Percentiles rank a stretch among this genome's conserved stretches.
These are phyloP conservation scores for Calocera cornea DNA, from an alignment of 768 basidiomycete species.

Conservation along the genomic window DNA sequence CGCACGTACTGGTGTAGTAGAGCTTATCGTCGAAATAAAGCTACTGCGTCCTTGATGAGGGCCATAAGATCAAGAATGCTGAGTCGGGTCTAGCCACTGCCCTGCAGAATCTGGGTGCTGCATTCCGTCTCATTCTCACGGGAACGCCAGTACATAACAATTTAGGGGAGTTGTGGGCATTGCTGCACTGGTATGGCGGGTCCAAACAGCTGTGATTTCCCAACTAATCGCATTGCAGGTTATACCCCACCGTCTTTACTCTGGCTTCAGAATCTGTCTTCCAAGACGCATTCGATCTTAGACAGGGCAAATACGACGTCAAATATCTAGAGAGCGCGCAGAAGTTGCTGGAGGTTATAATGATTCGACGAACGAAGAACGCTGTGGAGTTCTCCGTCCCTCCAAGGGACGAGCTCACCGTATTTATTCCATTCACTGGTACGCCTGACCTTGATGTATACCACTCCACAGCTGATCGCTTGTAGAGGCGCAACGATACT, in stretches of 20 bases:
- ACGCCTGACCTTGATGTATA: neutral
- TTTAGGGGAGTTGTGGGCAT: conserved; percentile 42
- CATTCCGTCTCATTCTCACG: conserved; percentile 51
- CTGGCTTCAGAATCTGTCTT: conserved; percentile 35
- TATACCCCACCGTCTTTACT: conserved; percentile 43
- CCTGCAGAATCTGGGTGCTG: conserved; percentile 41
- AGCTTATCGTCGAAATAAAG: neutral
- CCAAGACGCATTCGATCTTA: conserved; percentile 40
- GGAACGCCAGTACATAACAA: conserved; percentile 66
- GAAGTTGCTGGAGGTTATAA: conserved; percentile 36
- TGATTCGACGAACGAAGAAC: conserved; percentile 50
- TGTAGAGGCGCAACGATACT: conserved; percentile 44
- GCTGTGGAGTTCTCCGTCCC: conserved; percentile 38
- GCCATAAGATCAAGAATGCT: conserved; percentile 60
- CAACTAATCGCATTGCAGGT: conserved; percentile 19
- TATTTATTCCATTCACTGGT: conserved; percentile 30
- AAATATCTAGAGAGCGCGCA: conserved; percentile 37
- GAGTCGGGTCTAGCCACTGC: conserved; percentile 41
- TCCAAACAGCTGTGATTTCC: neutral
- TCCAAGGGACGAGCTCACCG: conserved; percentile 42
- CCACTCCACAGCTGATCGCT: neutral
- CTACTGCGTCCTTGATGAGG: conserved; percentile 48
- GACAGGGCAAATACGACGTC: conserved; percentile 37
- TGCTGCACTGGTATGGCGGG: conserved; percentile 32
- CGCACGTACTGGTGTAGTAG: conserved; percentile 11